A percentile compares a stretch with the other conserved stretches of the same genome.
Evolutionary conservation across 345 rosid species (phyloP).

Genomic region (Nephelium lappaceum): DNA sequence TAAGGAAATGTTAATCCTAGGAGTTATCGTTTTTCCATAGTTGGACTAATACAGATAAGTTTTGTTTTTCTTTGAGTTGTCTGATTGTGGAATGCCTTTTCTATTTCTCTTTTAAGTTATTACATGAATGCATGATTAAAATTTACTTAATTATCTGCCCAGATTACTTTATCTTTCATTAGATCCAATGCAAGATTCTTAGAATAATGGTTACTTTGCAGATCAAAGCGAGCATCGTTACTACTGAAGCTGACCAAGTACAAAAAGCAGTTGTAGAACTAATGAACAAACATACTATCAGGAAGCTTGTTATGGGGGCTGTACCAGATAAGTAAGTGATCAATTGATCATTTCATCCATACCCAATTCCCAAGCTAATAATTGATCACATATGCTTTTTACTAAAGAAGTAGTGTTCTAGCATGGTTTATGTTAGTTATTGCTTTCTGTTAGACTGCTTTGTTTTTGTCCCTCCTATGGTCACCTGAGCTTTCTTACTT

Average conservation of each 20-base stretch:
- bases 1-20: not conserved
- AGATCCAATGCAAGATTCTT: conserved; percentile 1
- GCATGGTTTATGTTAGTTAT: not conserved
- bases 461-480: not conserved
- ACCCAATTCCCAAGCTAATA: not conserved
- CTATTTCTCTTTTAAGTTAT: not conserved
- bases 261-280: conserved; percentile 58
- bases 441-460: conserved; percentile 5
- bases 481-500: not conserved
- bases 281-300: conserved; percentile 42
- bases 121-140: not conserved
- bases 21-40: not conserved
- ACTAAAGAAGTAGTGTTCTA: not conserved
- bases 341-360: not conserved
- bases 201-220: conserved; percentile 29
- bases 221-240: conserved; percentile 49
- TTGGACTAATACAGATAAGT: not conserved
- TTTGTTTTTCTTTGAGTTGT: too few relatives aligned
- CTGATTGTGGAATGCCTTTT: not conserved
- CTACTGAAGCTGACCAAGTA: conserved; percentile 55
- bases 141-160: not conserved
- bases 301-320: conserved; percentile 70
- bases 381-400: not conserved
- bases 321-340: conserved; percentile 51
- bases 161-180: conserved; percentile 3